Evolutionary conservation across 2,329 filamentous ascomycete species (phyloP).

Genomic region (Nigrospora osmanthi): DNA sequence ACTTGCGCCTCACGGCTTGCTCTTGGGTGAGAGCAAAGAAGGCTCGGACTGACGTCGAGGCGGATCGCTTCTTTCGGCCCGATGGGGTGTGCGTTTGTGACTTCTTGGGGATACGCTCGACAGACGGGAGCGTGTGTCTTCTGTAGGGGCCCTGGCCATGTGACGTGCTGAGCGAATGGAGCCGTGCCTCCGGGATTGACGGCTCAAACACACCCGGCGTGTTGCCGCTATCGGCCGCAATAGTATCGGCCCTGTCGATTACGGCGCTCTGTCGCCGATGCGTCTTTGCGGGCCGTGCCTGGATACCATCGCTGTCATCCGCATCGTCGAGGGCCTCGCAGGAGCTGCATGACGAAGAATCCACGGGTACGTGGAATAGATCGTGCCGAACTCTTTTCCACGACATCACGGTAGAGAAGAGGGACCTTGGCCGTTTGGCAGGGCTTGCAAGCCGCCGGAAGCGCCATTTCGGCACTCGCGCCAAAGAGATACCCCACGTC

Average conservation of each 20-base stretch:
- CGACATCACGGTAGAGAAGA: constrained; percentile 32
- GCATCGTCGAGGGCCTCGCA: constrained; percentile 21
- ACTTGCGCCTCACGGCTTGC: constrained; percentile 71
- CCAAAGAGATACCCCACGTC: constrained; percentile 75
- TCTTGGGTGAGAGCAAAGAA: constrained; percentile 74
- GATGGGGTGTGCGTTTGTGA: constrained; percentile 49
- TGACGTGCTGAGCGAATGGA: constrained; percentile 5
- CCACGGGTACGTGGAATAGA: constrained; percentile 20
- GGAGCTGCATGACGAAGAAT: constrained; percentile 22
- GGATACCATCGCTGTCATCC: constrained; percentile 15
- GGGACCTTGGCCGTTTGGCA: constrained; percentile 23
- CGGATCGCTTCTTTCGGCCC: constrained; percentile 57
- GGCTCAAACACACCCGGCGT: not conserved
- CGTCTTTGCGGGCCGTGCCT: constrained; percentile 3
- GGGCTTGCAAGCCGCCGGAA: constrained; percentile 52
- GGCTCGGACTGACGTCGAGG: constrained; percentile 57
- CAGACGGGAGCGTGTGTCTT: constrained; percentile 46
- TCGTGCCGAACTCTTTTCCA: constrained; percentile 38
- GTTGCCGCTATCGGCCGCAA: constrained; percentile 2
- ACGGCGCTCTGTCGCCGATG: constrained; percentile 11
- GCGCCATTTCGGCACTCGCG: constrained; percentile 85
- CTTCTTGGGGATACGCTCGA: constrained; percentile 23
- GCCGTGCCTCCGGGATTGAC: constrained; percentile 2
- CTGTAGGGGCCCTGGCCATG: constrained; percentile 14
- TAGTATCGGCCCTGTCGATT: constrained; percentile 6